Percentiles rank a stretch among this genome's conserved stretches.
Evolutionary conservation across 1,284 basidiomycete species (phyloP).

Genomic region (Ustilago esculenta): DNA sequence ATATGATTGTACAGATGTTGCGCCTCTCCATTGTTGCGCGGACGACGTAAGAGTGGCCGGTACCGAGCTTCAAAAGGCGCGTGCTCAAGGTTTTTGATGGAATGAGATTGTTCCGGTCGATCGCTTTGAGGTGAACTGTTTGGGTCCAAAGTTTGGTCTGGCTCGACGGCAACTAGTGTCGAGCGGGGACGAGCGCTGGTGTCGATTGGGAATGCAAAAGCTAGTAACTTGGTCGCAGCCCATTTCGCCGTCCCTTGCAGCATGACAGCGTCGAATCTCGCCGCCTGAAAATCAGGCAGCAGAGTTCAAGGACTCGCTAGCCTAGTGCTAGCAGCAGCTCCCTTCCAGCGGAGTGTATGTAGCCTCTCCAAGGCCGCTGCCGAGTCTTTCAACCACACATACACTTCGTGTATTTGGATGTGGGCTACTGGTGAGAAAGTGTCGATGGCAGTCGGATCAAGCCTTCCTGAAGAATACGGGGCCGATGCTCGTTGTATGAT

Average conservation of each 20-base stretch:
- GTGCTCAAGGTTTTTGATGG: background rate
- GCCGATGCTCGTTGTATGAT: too few species aligned
- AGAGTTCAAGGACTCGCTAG: too few species aligned
- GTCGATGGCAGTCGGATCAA: too few species aligned
- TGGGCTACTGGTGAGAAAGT: too few species aligned
- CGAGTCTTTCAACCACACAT: too few species aligned
- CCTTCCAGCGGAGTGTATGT: too few species aligned
- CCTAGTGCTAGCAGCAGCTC: too few species aligned
- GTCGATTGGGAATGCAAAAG: constrained; percentile 12
- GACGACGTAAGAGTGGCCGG: constrained; percentile 13
- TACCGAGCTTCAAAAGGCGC: constrained; percentile 14
- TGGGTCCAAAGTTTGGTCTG: constrained; percentile 1
- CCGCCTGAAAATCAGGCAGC: too few species aligned
- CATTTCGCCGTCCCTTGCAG: constrained; percentile 15
- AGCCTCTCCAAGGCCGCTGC: too few species aligned
- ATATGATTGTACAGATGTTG: constrained; percentile 65
- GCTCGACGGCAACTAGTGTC: constrained; percentile 4
- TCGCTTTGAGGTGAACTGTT: constrained; percentile 2
- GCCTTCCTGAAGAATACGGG: too few species aligned
- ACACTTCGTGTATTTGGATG: too few species aligned
- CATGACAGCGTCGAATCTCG: too few species aligned
- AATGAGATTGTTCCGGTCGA: background rate
- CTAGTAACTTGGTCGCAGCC: constrained; percentile 21
- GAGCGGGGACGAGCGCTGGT: constrained; percentile 18
- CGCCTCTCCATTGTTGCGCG: constrained; percentile 47